Evolutionary conservation across 2,329 filamentous ascomycete genomes (phyloP), one percentile per base, ranked within the genome.

Genomic region (Dendryphion nanum): DNA sequence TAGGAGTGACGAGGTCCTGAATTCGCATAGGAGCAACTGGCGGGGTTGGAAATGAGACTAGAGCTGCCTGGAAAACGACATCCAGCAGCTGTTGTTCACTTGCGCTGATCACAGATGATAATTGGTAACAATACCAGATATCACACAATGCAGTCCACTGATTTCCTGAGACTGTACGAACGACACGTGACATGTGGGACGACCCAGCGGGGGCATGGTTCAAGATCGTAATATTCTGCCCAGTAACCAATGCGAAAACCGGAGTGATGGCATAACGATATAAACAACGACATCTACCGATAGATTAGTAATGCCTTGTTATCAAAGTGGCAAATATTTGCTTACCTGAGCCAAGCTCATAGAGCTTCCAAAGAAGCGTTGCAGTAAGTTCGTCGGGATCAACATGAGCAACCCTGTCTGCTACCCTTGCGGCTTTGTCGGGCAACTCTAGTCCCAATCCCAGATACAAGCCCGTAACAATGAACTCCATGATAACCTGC

Each of bases 401-500:
- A 6, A 57, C 37, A 5, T 51, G 51, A 20, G 49, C 53, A 3
- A 54, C 53, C 24, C 50, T 46, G 19, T 57, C 47, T 37, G 50
- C 47, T 6, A 63, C 18, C 26, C 53, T 42, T 12, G 56, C 52
- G 17, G 58, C 61, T 39, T 62, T 64, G 31, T 54, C 53, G 1
- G 59, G 58, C 7, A 64, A 29, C 31, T 51, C 56, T 2, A 64
- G 44, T 7, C 61, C 61, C 26, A 64, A 33, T 8, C 49, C 53
- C 4, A 64, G 40, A 28, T 64, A 64, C 5, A 64, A 42, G 18
- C 48, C 61, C 10, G 55, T 57, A 26, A 64, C 57, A 17, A 63
- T 43, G 31, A 56, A 62, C 40, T 64, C 61, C 61, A 62, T 63
- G 12, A 62, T 52, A 2, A 64, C 55, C 50, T 64, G 61, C 61